Evolutionary conservation across 106 monocot species (phyloP), one percentile per base, ranked within the genome.

Genomic region (Dioscorea dumetorum): DNA sequence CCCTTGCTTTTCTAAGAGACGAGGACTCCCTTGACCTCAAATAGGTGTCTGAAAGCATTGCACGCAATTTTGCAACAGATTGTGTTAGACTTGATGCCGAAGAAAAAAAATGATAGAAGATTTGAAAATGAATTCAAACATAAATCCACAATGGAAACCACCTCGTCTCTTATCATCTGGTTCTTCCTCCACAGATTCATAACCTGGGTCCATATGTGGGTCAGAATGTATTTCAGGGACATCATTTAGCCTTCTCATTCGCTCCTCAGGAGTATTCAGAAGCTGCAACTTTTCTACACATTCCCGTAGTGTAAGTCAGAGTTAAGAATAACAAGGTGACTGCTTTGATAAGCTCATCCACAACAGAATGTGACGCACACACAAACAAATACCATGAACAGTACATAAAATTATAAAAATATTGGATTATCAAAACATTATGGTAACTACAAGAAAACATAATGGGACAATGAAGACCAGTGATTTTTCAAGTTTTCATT

Each of bases 251-350:
- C 90, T 85, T 35, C 79, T 73, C 17, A 57, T 32, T 33, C 68
- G 77, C 67, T 85, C 85, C 62, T 85, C 85, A 48, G 85, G 90
- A 2, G 70, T 72, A 57, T 24, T 90, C 65, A 90, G 74, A 66
- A 80, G 76, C 77, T 83, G 77, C 48, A 90, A 61, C 78, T 90
- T 90, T 64, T 90, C 90, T 3, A 90, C 83, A 78, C 90, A 85
- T 69, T 85, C 85, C 78, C 90, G 76, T 66, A 80, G 85, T 82
- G 85, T 90, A 56, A 75, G 73, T 58, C 14, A 54, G 20, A 69
- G 74, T 81, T 71, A 81, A 85, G 85, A 67, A 67, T 56, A 24
- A 70, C 41, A 41, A 41, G 41, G 6, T 41, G 41, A 41, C 3
- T 41, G 41, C 41, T 41, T 41, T 10, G 10, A 41, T 41, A 41